Evolutionary conservation across 805 yeast species (phyloP).

Genomic region (Scheffersomyces lignosus): DNA sequence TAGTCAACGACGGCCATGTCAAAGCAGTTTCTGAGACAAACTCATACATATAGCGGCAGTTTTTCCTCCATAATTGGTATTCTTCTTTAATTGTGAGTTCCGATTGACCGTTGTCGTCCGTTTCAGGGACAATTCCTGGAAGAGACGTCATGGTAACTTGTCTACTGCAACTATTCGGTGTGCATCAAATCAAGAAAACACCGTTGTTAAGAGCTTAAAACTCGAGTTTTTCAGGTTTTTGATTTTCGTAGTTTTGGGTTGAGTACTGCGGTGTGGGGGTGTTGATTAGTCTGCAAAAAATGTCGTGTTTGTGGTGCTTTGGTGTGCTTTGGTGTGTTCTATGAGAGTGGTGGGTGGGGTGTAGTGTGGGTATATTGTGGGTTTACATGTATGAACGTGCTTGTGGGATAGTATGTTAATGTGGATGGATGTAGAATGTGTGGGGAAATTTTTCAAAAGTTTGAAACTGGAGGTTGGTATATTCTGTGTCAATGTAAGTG

Average conservation of each 20-base stretch:
- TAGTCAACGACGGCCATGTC: slow-evolving; percentile 79
- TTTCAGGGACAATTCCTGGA: background rate
- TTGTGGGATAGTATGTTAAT: no score
- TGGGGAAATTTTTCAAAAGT: no score
- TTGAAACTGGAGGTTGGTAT: no score
- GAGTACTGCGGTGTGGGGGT: background rate
- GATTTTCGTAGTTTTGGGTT: background rate
- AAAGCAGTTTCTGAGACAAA: slow-evolving; percentile 78
- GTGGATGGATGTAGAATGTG: no score
- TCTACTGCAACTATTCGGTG: background rate
- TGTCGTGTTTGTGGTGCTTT: background rate
- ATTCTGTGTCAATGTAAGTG: no score
- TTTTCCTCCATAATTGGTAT: slow-evolving; percentile 77
- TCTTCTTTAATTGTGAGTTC: slow-evolving; percentile 59
- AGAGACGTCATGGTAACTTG: background rate
- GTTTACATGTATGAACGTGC: no score
- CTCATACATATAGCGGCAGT: slow-evolving; percentile 80
- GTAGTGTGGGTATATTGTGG: no score
- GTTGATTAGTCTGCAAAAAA: background rate
- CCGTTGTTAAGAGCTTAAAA: no score
- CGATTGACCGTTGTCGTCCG: slow-evolving; percentile 19
- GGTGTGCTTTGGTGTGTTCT: no score
- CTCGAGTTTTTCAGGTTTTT: background rate
- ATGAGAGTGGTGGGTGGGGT: no score
- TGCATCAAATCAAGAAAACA: no score